Percentiles rank a stretch among this genome's conserved stretches.
These are phyloP conservation scores for Lithospermum erythrorhizon DNA, from an alignment of 257 asterid genomes.

Conservation along the genomic window DNA sequence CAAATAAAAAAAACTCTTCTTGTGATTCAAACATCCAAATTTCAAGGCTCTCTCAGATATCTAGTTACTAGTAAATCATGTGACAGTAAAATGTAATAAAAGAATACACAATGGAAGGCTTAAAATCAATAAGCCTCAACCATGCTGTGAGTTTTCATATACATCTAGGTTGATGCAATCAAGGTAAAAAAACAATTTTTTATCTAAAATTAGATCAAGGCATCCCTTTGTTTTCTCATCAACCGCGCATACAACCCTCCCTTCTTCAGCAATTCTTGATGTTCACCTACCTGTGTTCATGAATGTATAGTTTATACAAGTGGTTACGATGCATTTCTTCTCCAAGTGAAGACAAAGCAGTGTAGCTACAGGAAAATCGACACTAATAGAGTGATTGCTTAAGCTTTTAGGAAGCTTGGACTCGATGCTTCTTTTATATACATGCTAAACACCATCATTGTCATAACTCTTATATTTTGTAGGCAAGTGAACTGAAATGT, in stretches of 20 bases:
- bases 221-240: background rate
- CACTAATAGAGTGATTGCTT: background rate
- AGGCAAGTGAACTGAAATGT: no score
- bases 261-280: background rate
- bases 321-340: no score
- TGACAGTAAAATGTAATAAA: no score
- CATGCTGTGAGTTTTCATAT: no score
- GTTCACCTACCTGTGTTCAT: background rate
- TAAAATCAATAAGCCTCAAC: no score
- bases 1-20: no score
- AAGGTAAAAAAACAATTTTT: no score
- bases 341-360: background rate
- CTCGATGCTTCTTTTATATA: background rate
- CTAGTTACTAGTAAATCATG: no score
- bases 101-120: no score
- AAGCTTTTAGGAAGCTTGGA: background rate
- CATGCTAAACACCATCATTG: background rate
- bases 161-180: no score
- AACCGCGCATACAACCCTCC: background rate
- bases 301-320: background rate
- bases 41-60: no score
- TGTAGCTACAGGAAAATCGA: background rate
- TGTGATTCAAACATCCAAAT: no score
- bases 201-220: background rate
- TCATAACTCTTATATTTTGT: background rate